These are phyloP conservation scores for Mercurialis annua DNA, from an alignment of 345 rosid genomes.

Conservation along the genomic window DNA sequence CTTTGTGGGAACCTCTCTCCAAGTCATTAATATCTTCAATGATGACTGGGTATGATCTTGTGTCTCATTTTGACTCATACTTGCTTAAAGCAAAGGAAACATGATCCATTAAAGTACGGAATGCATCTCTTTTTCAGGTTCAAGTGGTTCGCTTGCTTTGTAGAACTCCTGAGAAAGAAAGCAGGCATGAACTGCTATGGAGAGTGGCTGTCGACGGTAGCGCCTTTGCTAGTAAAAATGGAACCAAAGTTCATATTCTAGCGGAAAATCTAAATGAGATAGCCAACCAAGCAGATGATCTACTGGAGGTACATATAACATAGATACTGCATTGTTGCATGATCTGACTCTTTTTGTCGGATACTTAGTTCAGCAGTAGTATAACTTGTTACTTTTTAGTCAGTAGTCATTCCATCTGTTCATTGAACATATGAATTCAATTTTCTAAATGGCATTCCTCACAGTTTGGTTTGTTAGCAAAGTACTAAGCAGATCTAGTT, in stretches of 20 bases:
- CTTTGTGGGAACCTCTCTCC: slow-evolving; percentile 91
- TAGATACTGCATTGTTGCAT: neutral
- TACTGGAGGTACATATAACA: slow-evolving; percentile 70
- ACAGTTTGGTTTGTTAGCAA: neutral
- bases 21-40: slow-evolving; percentile 84
- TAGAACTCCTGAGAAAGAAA: slow-evolving; percentile 81
- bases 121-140: slow-evolving; percentile 42
- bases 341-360: neutral
- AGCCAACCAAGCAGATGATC: slow-evolving; percentile 92
- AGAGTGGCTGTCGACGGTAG: slow-evolving; percentile 98
- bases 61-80: neutral
- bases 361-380: neutral
- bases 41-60: slow-evolving; percentile 88
- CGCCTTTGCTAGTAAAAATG: slow-evolving; percentile 59
- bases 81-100: no score
- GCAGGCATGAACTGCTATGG: slow-evolving; percentile 84
- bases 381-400: slow-evolving; percentile 1
- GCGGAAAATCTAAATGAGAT: slow-evolving; percentile 83
- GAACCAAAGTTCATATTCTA: slow-evolving; percentile 82
- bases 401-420: neutral
- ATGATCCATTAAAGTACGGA: neutral
- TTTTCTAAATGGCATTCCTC: neutral
- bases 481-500: neutral
- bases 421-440: neutral
- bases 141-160: slow-evolving; percentile 93